Evolutionary conservation across 2,329 filamentous ascomycete genomes (phyloP).

Genomic region (Ambrosiella beaveri): DNA sequence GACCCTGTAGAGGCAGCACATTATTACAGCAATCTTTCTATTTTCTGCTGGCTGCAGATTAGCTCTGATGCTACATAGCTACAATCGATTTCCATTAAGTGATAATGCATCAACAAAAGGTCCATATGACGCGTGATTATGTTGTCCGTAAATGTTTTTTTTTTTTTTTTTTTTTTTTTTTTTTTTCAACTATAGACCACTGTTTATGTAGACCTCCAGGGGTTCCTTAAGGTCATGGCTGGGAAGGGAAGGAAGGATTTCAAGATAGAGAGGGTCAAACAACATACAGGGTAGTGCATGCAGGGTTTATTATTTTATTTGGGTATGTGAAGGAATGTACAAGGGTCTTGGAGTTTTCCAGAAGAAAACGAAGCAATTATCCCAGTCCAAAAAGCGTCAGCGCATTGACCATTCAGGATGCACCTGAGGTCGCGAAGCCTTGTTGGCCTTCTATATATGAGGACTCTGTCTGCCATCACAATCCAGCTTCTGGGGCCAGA

Average conservation of each 20-base stretch:
- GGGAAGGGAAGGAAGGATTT: not conserved
- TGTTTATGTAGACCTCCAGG: too few species aligned
- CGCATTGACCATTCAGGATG: not conserved
- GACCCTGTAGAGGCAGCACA: not conserved
- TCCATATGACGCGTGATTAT: not conserved
- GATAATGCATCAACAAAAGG: too few species aligned
- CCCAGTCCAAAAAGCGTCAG: not conserved
- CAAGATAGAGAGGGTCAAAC: not conserved
- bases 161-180: too few species aligned
- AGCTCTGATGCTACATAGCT: not conserved
- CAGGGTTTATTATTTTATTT: not conserved
- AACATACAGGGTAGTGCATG: not conserved
- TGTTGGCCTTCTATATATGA: not conserved
- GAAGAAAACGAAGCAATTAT: slow-evolving; percentile 5
- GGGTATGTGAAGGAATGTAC: not conserved
- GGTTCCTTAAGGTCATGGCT: not conserved
- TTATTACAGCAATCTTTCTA: not conserved
- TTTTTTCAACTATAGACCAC: too few species aligned
- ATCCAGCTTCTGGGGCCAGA: too few species aligned
- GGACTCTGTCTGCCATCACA: too few species aligned
- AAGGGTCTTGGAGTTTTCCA: slow-evolving; percentile 11
- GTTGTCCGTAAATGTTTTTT: too few species aligned
- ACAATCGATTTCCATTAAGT: not conserved
- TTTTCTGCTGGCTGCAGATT: not conserved
- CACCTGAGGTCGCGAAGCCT: not conserved